Base-by-base conservation (phyloP, 2,329 filamentous ascomycete genomes). In the Coniosporium tulheliwenetii region DNA sequence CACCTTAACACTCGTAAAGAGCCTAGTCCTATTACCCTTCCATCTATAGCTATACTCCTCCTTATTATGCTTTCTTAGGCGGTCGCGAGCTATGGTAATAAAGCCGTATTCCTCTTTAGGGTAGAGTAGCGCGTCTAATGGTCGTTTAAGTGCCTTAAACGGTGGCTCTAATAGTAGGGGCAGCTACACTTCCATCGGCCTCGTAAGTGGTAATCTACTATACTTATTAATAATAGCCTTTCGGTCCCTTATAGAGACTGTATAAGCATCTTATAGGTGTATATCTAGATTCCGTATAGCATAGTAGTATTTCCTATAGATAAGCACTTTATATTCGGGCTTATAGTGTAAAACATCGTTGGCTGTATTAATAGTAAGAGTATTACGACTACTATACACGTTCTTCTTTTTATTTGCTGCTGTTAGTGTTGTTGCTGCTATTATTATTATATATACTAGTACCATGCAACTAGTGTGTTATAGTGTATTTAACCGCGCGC, bases 1-100 rank as follows among this genome's bases (percentile, higher is more conserved):
- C 10, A 26, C 10, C 40, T 36, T 44, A 16, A 40, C 35, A 30
- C 13, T 14, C 29, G 37, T 13, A 41, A 29, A 45, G 34, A 39
- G 19, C 30, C 34, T 37, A 10, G 31, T 16, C 13, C 41, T 10
- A 10, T 39, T 30, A 4, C 13, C 30, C 13, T 31, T 39, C 33
- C 41, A 41, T 30, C 30, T 45, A 41, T 31, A 45, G 36, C 15
- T 15, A 16, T 36, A 14, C 35, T 36, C 2, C 14, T 36, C 15
- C 9, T 36, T 36, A 14, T 14, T 12, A 15, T 5, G 2, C 35
- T 12, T n/a, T 9, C 35, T 16, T 14, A 36, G 10, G n/a, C 35
- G 9, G 9, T 9, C 10, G 10, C 35, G 35, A 14, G 10, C 15
- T 9, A 36, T 16, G 35, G 10, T 36, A 36, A 36, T 16, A 15